A percentile compares a stretch with the other conserved stretches of the same genome.
phyloP scores from a whole-genome alignment of 1,284 basidiomycete species.

The Albatrellus sp. region DNA sequence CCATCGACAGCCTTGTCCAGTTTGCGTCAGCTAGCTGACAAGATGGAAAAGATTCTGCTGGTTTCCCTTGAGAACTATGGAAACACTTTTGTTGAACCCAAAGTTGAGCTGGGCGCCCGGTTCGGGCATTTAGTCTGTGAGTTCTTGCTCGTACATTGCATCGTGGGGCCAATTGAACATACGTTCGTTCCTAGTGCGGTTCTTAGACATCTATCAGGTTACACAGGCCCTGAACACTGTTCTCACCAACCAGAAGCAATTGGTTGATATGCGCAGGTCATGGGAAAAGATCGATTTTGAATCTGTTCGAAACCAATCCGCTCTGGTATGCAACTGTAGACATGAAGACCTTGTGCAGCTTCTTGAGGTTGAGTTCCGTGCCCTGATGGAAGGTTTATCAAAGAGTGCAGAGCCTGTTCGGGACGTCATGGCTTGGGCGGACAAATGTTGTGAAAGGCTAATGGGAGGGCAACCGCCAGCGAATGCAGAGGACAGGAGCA shows the following conservation, averaged over 20 bases:
- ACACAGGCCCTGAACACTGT: conserved; percentile 79
- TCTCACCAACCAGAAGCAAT: conserved; percentile 73
- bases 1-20: conserved; percentile 52
- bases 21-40: conserved; percentile 72
- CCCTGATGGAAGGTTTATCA: conserved; percentile 53
- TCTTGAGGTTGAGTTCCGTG: conserved; percentile 75
- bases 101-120: conserved; percentile 77
- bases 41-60: conserved; percentile 82
- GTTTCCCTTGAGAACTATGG: conserved; percentile 72
- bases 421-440: conserved; percentile 81
- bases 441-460: conserved; percentile 73
- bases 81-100: conserved; percentile 83
- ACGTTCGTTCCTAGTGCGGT: conserved; percentile 46
- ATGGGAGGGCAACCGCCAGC: conserved; percentile 52
- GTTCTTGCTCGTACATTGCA: conserved; percentile 20
- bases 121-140: conserved; percentile 79
- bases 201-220: conserved; percentile 82
- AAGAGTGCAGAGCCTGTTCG: conserved; percentile 74
- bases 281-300: conserved; percentile 83
- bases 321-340: conserved; percentile 80
- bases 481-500: conserved; percentile 54
- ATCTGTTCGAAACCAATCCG: conserved; percentile 82
- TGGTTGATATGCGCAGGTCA: conserved; percentile 73
- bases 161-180: conserved; percentile 3
- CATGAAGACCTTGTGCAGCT: conserved; percentile 79